Evolutionary conservation across 208 protist species (phyloP).

Genomic region (Naegleria lovaniensis): DNA sequence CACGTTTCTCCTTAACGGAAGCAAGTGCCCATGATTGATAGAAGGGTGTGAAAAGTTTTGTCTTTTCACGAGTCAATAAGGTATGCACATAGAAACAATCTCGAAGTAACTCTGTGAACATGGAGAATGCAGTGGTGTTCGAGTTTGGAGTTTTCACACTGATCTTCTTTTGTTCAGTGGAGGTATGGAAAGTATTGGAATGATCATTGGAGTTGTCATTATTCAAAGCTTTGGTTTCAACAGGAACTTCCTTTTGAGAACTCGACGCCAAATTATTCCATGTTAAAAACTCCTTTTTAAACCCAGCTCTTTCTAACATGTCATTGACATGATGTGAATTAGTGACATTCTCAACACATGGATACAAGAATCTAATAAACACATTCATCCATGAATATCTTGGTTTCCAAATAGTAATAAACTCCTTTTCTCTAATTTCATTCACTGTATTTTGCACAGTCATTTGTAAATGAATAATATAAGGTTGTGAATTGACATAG

Average conservation of each 20-base stretch:
- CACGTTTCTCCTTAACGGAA: not conserved
- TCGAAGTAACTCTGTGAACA: not conserved
- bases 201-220: too few species aligned
- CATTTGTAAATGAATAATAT: not conserved
- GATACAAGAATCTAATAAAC: not conserved
- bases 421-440: not conserved
- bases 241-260: too few species aligned
- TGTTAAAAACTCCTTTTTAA: not conserved
- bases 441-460: not conserved
- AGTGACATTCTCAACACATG: not conserved
- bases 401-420: not conserved
- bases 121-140: not conserved
- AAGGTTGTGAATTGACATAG: not conserved
- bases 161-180: too few species aligned
- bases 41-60: not conserved
- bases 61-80: not conserved
- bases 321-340: not conserved
- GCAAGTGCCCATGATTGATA: not conserved
- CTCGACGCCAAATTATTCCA: not conserved
- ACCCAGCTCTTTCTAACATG: not conserved
- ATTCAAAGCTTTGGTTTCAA: too few species aligned
- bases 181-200: too few species aligned
- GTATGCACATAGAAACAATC: not conserved
- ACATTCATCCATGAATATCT: not conserved
- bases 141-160: too few species aligned